A percentile compares a stretch with the other conserved stretches of the same genome.
These are phyloP conservation scores for Plasmodium knowlesi DNA, from an alignment of 169 alveolate genomes.

Conservation along the genomic window DNA sequence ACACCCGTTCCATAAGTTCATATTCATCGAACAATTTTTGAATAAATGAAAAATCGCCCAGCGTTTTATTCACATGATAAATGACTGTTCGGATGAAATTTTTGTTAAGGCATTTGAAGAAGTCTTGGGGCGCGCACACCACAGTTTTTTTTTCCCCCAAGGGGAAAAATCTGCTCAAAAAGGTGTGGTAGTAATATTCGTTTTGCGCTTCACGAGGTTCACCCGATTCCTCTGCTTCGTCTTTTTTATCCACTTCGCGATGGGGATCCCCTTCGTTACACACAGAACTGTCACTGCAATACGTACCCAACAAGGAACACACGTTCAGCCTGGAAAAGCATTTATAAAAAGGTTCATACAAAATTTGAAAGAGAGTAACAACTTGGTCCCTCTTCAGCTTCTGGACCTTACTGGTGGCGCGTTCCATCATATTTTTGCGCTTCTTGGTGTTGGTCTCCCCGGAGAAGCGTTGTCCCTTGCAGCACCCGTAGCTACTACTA, in stretches of 20 bases:
- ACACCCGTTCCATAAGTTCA: not conserved
- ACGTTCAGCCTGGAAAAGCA: not conserved
- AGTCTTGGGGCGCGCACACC: not conserved
- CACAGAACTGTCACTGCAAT: not conserved
- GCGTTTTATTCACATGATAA: constrained; percentile 3
- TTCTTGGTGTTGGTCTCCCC: not conserved
- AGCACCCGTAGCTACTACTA: not conserved
- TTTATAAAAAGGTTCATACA: constrained; percentile 15
- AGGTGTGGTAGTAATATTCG: not conserved
- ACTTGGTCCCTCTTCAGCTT: constrained; percentile 4
- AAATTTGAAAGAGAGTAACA: not conserved
- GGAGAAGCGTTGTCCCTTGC: not conserved
- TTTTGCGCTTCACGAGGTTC: not conserved
- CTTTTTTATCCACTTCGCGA: not conserved
- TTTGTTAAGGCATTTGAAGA: not conserved
- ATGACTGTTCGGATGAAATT: not conserved
- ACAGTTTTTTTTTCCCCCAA: not conserved
- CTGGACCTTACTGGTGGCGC: not conserved
- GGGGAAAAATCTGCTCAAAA: not conserved
- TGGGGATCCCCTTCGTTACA: not conserved
- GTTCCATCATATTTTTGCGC: not conserved
- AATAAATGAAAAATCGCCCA: constrained; percentile 19
- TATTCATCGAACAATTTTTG: constrained; percentile 17
- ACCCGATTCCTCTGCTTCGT: not conserved
- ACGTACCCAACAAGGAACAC: not conserved